A percentile compares a stretch with the other conserved stretches of the same genome.
Evolutionary conservation across 805 yeast genomes (phyloP).

Genomic region (Maudiozyma barnettii): DNA sequence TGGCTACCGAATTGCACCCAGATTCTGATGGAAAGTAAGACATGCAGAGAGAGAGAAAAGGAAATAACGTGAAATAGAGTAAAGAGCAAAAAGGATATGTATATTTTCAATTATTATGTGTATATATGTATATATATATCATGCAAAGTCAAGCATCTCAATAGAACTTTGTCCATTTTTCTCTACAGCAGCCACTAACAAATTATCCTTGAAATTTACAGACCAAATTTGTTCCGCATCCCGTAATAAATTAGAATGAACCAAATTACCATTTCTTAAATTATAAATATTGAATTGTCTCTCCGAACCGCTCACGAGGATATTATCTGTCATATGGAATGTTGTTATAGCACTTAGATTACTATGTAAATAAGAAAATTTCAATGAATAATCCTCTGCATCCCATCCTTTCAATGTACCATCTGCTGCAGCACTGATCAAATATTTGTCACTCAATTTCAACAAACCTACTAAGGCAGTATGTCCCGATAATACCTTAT

Average conservation of each 20-base stretch:
- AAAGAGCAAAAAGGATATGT: no score
- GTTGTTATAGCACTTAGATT: slow-evolving; percentile 92
- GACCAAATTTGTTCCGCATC: slow-evolving; percentile 93
- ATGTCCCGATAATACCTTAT: slow-evolving; percentile 75
- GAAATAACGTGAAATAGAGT: no score
- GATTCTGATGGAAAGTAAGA: no score
- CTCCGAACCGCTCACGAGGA: slow-evolving; percentile 84
- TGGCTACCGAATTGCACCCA: no score
- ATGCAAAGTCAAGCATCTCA: slow-evolving; percentile 74
- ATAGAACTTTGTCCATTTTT: slow-evolving; percentile 60
- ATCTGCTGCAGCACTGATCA: slow-evolving; percentile 95
- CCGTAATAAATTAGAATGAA: slow-evolving; percentile 57
- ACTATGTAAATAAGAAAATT: slow-evolving; percentile 53
- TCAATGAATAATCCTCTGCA: slow-evolving; percentile 61
- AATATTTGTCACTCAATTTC: slow-evolving; percentile 60
- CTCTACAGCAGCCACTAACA: slow-evolving; percentile 89
- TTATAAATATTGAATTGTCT: slow-evolving; percentile 84
- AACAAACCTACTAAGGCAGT: slow-evolving; percentile 82
- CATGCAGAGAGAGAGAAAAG: no score
- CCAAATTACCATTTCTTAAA: slow-evolving; percentile 62
- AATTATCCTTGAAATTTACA: slow-evolving; percentile 71
- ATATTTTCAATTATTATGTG: neutral
- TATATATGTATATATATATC: neutral
- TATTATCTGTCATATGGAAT: slow-evolving; percentile 76
- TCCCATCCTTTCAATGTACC: slow-evolving; percentile 89